phyloP scores from a whole-genome alignment of 163 green algal species.

The Smithsoniella earleae region DNA sequence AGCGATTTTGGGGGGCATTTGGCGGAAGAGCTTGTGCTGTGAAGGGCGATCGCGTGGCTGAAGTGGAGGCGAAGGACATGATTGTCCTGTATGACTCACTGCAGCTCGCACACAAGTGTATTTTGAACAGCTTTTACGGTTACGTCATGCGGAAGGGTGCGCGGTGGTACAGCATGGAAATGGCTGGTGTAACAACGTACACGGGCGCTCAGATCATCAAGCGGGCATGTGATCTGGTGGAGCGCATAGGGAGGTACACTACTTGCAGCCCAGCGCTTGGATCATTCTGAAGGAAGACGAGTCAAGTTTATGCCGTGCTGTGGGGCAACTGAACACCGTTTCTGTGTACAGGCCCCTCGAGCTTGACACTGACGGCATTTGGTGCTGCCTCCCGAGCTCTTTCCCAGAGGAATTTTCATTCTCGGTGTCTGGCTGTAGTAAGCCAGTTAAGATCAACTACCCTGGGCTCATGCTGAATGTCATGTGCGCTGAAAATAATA shows the following conservation, averaged over 20 bases:
- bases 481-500: constrained; percentile 89
- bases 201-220: constrained; percentile 95
- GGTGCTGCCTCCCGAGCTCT: constrained; percentile 79
- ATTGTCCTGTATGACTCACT: constrained; percentile 90
- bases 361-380: constrained; percentile 99
- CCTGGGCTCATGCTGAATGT: constrained; percentile 96
- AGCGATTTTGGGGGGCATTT: too few species aligned
- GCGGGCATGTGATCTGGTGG: constrained; percentile 30
- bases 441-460: constrained; percentile 68
- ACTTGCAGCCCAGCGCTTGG: too few species aligned
- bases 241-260: constrained; percentile 6
- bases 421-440: neutral
- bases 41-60: constrained; percentile 55
- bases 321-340: too few species aligned
- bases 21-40: too few species aligned
- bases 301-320: neutral
- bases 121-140: constrained; percentile 97
- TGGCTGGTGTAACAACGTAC: constrained; percentile 96
- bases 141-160: constrained; percentile 82
- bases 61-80: constrained; percentile 74
- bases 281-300: too few species aligned
- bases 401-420: constrained; percentile 91
- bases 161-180: constrained; percentile 93
- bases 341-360: constrained; percentile 43
- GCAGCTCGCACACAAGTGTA: constrained; percentile 99